Evolutionary conservation across 257 asterid genomes (phyloP).

Genomic region (Oldenlandia corymbosa): DNA sequence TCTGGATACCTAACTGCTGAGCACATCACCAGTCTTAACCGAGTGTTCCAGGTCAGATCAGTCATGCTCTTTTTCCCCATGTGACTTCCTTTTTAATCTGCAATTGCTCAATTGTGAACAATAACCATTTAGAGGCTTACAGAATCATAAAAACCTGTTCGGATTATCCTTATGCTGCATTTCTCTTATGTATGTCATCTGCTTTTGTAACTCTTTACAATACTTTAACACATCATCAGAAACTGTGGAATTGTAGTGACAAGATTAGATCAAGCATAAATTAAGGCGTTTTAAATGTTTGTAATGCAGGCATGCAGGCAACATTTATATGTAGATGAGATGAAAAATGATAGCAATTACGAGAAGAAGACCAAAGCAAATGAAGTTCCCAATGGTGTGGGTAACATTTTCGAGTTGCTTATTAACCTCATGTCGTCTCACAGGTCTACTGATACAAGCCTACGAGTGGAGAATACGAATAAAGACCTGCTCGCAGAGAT

Average conservation of each 20-base stretch:
- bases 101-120: background rate
- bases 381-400: constrained; percentile 18
- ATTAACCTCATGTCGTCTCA: constrained; percentile 36
- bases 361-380: constrained; percentile 22
- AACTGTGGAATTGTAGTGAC: background rate
- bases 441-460: constrained; percentile 17
- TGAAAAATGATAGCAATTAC: constrained; percentile 24
- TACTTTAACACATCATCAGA: background rate
- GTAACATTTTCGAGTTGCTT: constrained; percentile 42
- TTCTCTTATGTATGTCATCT: background rate
- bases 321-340: constrained; percentile 43
- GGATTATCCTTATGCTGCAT: background rate
- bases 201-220: background rate
- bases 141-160: background rate
- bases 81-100: background rate
- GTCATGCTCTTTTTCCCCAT: background rate
- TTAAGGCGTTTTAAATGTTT: background rate
- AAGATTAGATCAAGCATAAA: background rate
- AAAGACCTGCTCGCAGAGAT: constrained; percentile 54
- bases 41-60: constrained; percentile 69
- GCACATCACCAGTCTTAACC: constrained; percentile 49
- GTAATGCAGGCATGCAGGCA: constrained; percentile 57
- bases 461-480: constrained; percentile 24
- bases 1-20: constrained; percentile 59
- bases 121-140: background rate